Base-by-base conservation (phyloP, 305 asterid genomes). In the Plantago coronopus region DNA sequence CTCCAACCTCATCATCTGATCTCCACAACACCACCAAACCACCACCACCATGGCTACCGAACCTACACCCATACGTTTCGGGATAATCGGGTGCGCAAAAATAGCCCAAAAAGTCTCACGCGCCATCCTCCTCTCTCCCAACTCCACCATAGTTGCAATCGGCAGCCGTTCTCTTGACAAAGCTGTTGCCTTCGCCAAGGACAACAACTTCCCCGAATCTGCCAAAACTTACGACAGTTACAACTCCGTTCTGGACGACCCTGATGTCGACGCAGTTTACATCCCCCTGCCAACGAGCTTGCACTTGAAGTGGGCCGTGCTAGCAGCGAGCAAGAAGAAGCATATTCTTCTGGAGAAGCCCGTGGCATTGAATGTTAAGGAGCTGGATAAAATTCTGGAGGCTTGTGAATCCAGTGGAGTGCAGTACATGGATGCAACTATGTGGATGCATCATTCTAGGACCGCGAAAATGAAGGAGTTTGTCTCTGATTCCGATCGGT, bases 131-230 rank as follows among this genome's bases (percentile, higher is more conserved):
- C 57, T 78, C 2, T 23, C 78, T 16, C 74, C 78, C 0, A 72
- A 72, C 66, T 44, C 65, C 56, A 59, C 60, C 11, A 48, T 71
- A 37, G 64, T 23, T 23, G 83, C 78, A 27, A 12, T 78, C 25
- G 83, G 76, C 18, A 78, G 83, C 74, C 72, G 80, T 16, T 48
- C 78, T 8, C 44, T 56, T 11, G 76, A 72, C 21, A 78, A 78
- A 57, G 83, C 80, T 5, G 20, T 55, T 0, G 20, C 19, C 16
- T 78, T 65, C 14, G 76, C 78, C 0, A 55, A 50, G 18, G 78
- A 66, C 42, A 74, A 75, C 18, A 67, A 59, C 2, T 74, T 61
- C 10, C 74, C 80, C 0, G 45, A 59, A 0, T 23, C 76, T 1
- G 64, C 69, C 4, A 79, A 73, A 10, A 23, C 55, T 0, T 72